These are phyloP conservation scores for Trichoderma orchidacearum DNA, from an alignment of 495 filamentous ascomycete genomes.

Conservation along the genomic window DNA sequence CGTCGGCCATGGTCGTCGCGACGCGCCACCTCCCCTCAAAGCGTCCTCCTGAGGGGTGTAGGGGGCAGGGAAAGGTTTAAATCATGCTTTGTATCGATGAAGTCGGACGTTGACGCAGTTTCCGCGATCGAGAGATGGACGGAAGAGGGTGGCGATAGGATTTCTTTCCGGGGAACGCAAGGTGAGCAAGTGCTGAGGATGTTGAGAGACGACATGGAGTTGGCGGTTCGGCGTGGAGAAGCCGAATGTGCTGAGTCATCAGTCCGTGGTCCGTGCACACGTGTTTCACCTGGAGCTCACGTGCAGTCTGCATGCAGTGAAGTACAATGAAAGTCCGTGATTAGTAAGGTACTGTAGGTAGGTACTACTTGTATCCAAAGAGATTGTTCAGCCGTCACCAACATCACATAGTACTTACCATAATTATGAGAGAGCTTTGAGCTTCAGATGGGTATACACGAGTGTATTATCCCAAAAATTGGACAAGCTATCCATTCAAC, in stretches of 20 bases:
- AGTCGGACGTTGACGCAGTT: not conserved
- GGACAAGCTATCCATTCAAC: too few species aligned
- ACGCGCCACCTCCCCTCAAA: constrained; percentile 1
- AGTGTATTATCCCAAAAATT: too few species aligned
- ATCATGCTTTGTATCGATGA: not conserved
- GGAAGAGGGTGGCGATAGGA: not conserved
- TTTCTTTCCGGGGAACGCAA: not conserved
- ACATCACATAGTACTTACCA: too few species aligned
- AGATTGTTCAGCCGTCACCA: too few species aligned
- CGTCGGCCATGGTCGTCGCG: not conserved
- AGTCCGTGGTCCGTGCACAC: not conserved
- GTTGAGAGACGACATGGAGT: not conserved
- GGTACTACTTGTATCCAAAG: too few species aligned
- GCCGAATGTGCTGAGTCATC: not conserved
- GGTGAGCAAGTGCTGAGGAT: not conserved
- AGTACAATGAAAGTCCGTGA: too few species aligned
- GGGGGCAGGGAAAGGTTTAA: not conserved
- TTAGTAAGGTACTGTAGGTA: too few species aligned
- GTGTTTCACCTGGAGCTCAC: not conserved
- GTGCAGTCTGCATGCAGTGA: too few species aligned
- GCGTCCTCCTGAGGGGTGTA: not conserved
- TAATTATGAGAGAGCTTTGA: too few species aligned
- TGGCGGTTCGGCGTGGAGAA: not conserved
- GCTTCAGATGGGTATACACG: too few species aligned
- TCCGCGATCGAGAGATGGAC: not conserved